Evolutionary conservation across 177 flowering plant species (phyloP).

Genomic region (Vitis hybrid): DNA sequence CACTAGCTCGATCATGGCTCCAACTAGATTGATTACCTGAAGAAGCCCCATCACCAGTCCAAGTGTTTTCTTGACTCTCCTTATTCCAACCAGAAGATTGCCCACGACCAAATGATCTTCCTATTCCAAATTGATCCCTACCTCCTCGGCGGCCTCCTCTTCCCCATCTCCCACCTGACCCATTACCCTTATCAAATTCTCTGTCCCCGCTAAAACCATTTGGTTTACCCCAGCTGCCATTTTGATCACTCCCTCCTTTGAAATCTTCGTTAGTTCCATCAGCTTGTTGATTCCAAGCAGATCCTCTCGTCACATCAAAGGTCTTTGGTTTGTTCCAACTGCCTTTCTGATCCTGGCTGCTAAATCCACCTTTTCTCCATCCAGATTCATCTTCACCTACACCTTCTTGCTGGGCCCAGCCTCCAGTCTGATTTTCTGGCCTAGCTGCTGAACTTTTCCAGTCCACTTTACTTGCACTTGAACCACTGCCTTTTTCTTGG

Average conservation of each 20-base stretch:
- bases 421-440: constrained; percentile 14
- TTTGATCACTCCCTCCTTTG: constrained; percentile 3
- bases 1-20: constrained; percentile 10
- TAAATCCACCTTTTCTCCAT: constrained; percentile 14
- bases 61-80: constrained; percentile 3
- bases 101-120: constrained; percentile 33
- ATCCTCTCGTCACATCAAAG: constrained; percentile 5
- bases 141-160: constrained; percentile 27
- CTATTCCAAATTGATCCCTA: constrained; percentile 31
- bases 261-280: neutral
- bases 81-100: constrained; percentile 31
- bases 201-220: constrained; percentile 10
- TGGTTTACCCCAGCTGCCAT: constrained; percentile 16
- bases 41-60: too few relatives aligned
- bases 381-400: constrained; percentile 16
- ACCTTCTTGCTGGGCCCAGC: constrained; percentile 3
- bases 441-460: constrained; percentile 23
- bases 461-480: constrained; percentile 18
- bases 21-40: too few relatives aligned
- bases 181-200: constrained; percentile 35
- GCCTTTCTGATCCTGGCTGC: constrained; percentile 4
- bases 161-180: constrained; percentile 38
- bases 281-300: constrained; percentile 13
- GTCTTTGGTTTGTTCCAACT: constrained; percentile 15
- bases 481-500: constrained; percentile 15